Conservation (phyloP, 176 grass and related monocot genomes). For the Microstegium vimineum region DNA sequence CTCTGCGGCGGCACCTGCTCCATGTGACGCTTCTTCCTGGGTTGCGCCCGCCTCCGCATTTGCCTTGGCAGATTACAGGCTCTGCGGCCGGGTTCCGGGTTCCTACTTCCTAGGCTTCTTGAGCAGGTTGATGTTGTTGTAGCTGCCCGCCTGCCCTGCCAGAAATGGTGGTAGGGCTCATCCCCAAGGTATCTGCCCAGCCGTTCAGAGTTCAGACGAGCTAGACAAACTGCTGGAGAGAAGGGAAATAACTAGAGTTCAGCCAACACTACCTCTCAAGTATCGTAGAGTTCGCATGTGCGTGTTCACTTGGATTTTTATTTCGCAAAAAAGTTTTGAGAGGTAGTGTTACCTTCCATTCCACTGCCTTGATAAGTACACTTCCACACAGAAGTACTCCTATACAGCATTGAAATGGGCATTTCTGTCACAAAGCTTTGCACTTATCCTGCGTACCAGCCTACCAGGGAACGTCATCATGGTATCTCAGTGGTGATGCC, state of each 20-base stretch:
- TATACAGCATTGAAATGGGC: slow-evolving; percentile 56
- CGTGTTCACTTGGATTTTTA: not conserved
- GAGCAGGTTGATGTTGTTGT: too few species aligned
- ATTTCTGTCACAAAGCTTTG: slow-evolving; percentile 75
- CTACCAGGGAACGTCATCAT: slow-evolving; percentile 71
- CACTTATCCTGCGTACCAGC: slow-evolving; percentile 42
- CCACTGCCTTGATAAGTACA: not conserved
- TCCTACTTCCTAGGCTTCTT: too few species aligned
- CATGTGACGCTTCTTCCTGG: too few species aligned
- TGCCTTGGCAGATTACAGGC: not conserved
- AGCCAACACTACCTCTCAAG: not conserved
- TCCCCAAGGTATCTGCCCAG: too few species aligned
- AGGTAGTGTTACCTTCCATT: not conserved
- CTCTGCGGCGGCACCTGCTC: too few species aligned
- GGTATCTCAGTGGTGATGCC: slow-evolving; percentile 7
- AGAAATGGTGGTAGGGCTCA: too few species aligned
- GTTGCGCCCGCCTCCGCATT: too few species aligned
- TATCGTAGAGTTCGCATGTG: not conserved
- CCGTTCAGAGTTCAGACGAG: not conserved
- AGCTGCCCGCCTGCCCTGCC: too few species aligned
- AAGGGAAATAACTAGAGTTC: not conserved
- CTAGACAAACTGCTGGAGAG: not conserved
- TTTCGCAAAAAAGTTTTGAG: not conserved
- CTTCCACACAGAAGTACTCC: not conserved
- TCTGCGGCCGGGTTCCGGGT: too few species aligned